Conservation (phyloP, 2,329 filamentous ascomycete genomes). For the Akanthomyces dipterigenus region DNA sequence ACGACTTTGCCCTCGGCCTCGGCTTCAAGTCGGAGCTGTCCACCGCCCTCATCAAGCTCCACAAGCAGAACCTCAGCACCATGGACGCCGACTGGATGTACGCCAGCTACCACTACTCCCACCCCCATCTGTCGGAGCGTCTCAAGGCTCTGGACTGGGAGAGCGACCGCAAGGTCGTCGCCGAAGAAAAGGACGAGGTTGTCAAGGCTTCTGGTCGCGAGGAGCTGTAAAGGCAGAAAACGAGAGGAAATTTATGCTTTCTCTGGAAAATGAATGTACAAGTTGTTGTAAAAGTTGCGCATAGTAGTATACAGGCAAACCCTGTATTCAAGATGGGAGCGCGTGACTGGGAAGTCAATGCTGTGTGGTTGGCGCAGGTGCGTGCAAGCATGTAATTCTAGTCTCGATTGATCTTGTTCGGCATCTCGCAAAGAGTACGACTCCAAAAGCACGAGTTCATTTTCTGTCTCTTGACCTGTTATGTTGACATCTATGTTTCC, state of each 20-base stretch:
- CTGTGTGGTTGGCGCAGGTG: neutral
- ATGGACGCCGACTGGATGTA: conserved; percentile 99
- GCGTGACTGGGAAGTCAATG: neutral
- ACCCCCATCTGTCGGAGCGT: conserved; percentile 91
- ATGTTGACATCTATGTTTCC: neutral
- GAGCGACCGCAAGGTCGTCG: conserved; percentile 41
- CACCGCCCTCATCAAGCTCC: conserved; percentile 86
- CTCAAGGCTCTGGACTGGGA: conserved; percentile 87
- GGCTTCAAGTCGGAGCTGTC: conserved; percentile 82
- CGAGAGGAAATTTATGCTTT: neutral
- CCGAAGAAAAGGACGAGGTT: conserved; percentile 38
- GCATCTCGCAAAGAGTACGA: too few relatives aligned
- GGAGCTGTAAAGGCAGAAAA: conserved; percentile 45
- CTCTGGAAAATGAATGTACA: neutral
- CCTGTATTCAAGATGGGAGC: neutral
- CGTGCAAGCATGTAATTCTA: neutral
- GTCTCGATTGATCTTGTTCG: neutral
- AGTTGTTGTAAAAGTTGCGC: neutral
- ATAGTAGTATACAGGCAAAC: neutral
- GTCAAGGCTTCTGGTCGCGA: conserved; percentile 71
- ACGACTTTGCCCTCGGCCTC: conserved; percentile 77
- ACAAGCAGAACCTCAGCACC: conserved; percentile 94
- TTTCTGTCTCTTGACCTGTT: neutral
- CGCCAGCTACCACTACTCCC: conserved; percentile 96
- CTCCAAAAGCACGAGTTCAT: neutral